Evolutionary conservation across 169 alveolate genomes (phyloP).

Genomic region (Cystoisospora suis): DNA sequence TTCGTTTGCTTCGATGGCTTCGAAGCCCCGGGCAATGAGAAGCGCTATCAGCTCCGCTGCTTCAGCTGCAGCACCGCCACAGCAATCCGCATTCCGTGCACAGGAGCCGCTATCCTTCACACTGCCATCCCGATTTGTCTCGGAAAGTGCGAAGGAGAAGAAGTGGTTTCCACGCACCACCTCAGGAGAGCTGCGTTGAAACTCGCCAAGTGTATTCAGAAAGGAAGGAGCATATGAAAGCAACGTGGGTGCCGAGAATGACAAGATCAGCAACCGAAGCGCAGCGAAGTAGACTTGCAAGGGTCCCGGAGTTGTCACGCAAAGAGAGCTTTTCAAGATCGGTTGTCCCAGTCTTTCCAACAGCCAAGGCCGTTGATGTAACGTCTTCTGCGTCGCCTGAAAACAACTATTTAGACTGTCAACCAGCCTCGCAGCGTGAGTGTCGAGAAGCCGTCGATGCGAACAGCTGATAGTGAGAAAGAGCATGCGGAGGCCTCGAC

Average conservation of each 20-base stretch:
- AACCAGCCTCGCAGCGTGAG: slow-evolving; percentile 24
- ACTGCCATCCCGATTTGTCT: background rate
- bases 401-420: background rate
- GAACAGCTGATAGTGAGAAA: background rate
- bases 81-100: background rate
- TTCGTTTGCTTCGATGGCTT: background rate
- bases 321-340: no score
- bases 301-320: no score
- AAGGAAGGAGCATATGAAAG: slow-evolving; percentile 6
- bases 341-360: no score
- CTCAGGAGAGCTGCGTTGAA: background rate
- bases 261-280: background rate
- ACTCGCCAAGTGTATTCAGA: background rate
- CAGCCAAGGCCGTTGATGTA: no score
- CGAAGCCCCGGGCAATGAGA: background rate
- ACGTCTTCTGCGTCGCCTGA: no score
- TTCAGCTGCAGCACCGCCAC: background rate
- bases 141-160: no score
- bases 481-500: background rate
- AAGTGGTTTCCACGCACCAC: background rate
- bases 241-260: slow-evolving; percentile 22
- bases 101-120: background rate
- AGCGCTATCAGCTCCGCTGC: background rate
- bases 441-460: background rate
- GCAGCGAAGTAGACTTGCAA: background rate